These are phyloP conservation scores for Acacia confusa DNA, from an alignment of 306 rosid genomes.

Conservation along the genomic window DNA sequence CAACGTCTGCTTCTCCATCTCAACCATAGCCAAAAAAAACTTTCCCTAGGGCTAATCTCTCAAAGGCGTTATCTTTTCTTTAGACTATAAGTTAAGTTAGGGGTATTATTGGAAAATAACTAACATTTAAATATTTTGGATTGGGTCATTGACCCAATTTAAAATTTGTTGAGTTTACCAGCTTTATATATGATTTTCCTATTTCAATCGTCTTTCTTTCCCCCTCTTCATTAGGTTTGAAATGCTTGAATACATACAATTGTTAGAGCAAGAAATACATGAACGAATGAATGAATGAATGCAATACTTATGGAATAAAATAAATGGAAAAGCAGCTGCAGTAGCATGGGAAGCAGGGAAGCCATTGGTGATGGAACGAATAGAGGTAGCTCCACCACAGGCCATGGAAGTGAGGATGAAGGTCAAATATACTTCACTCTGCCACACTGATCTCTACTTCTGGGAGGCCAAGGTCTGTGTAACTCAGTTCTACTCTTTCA, in stretches of 20 bases:
- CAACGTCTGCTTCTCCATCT: too few relatives aligned
- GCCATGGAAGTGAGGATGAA: conserved; percentile 38
- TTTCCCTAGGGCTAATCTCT: too few relatives aligned
- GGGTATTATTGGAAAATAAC: too few relatives aligned
- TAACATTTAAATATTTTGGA: too few relatives aligned
- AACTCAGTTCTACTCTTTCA: neutral
- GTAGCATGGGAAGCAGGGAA: conserved; percentile 41
- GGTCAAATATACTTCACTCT: conserved; percentile 38
- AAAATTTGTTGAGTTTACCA: too few relatives aligned
- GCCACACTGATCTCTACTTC: conserved; percentile 51
- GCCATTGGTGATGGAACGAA: conserved; percentile 34
- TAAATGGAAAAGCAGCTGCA: conserved; percentile 19
- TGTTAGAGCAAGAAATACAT: neutral
- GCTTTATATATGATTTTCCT: too few relatives aligned
- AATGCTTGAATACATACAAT: neutral
- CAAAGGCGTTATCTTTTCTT: too few relatives aligned
- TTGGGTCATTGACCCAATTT: too few relatives aligned
- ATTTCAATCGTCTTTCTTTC: too few relatives aligned
- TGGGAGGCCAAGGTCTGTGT: conserved; percentile 51
- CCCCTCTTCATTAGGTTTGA: neutral
- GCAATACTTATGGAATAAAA: neutral
- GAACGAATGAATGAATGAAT: neutral
- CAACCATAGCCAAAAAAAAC: too few relatives aligned
- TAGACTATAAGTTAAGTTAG: too few relatives aligned
- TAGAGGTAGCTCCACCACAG: conserved; percentile 42